Conservation (phyloP, 805 yeast genomes). For the Jamesozyma spencerorum region DNA sequence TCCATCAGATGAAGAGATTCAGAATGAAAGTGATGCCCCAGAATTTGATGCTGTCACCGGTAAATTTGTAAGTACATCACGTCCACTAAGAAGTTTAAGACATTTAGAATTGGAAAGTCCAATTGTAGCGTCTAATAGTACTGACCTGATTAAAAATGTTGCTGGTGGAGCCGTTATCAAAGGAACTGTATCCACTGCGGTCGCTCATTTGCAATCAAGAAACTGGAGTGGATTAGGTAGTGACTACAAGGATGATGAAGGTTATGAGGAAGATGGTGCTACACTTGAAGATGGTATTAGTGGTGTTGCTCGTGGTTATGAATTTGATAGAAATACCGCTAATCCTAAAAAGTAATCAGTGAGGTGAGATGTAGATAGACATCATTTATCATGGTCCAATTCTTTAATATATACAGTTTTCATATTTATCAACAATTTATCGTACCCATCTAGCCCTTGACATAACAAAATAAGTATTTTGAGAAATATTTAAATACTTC, state of each 20-base stretch:
- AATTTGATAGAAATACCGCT: conserved; percentile 28
- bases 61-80: conserved; percentile 50
- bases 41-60: conserved; percentile 88
- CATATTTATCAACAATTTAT: background rate
- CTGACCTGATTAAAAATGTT: conserved; percentile 43
- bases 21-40: conserved; percentile 41
- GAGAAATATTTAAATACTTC: too few relatives aligned
- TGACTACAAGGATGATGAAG: conserved; percentile 50
- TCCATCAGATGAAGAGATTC: conserved; percentile 11
- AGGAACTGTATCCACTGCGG: conserved; percentile 84
- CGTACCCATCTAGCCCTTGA: too few relatives aligned
- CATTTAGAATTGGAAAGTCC: conserved; percentile 55
- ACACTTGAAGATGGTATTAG: conserved; percentile 68
- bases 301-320: conserved; percentile 88
- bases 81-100: conserved; percentile 62
- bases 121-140: conserved; percentile 16
- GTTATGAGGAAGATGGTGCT: conserved; percentile 55
- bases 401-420: background rate
- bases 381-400: too few relatives aligned
- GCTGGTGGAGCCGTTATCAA: conserved; percentile 55
- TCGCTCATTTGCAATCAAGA: conserved; percentile 59
- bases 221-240: conserved; percentile 89
- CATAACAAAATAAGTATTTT: too few relatives aligned
- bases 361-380: too few relatives aligned
- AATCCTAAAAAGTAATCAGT: background rate